Percentiles rank a stretch among this genome's conserved stretches.
These are phyloP conservation scores for Dactylellina leptospora DNA, from an alignment of 2,329 filamentous ascomycete genomes.

Conservation along the genomic window DNA sequence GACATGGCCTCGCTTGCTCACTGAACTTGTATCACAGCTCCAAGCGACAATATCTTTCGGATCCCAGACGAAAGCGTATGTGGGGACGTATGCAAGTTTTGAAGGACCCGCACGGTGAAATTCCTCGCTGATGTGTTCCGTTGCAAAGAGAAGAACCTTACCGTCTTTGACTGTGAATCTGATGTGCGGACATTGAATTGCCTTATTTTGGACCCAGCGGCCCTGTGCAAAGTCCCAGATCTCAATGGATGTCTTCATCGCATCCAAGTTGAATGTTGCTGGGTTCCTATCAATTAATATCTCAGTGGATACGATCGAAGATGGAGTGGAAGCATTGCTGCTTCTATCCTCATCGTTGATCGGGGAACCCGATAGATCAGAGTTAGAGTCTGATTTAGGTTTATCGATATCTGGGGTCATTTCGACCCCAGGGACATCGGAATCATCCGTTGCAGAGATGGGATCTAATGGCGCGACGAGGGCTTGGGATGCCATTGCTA, in stretches of 20 bases:
- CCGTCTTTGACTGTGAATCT: conserved; percentile 18
- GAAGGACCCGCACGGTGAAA: too few relatives aligned
- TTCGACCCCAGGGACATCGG: too few relatives aligned
- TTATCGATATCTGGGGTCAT: not conserved
- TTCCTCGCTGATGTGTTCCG: not conserved
- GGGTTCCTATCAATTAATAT: conserved; percentile 9
- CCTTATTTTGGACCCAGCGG: not conserved
- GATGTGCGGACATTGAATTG: not conserved
- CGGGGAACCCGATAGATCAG: too few relatives aligned
- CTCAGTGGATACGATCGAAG: not conserved
- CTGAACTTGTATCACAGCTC: conserved; percentile 7
- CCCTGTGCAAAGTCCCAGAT: not conserved
- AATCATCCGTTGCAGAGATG: too few relatives aligned
- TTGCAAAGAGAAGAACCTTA: conserved; percentile 11
- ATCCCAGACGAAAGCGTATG: conserved; percentile 23
- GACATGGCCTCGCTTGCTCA: not conserved
- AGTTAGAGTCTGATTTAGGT: too few relatives aligned
- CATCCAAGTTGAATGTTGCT: conserved; percentile 2
- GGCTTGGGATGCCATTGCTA: too few relatives aligned
- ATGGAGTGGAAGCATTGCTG: not conserved
- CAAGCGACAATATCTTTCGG: conserved; percentile 3
- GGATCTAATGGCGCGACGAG: too few relatives aligned
- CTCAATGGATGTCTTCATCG: conserved; percentile 19
- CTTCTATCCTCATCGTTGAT: not conserved
- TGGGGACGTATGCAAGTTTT: not conserved